These are phyloP conservation scores for Olyra latifolia DNA, from an alignment of 176 grass and related monocot species.

Conservation along the genomic window DNA sequence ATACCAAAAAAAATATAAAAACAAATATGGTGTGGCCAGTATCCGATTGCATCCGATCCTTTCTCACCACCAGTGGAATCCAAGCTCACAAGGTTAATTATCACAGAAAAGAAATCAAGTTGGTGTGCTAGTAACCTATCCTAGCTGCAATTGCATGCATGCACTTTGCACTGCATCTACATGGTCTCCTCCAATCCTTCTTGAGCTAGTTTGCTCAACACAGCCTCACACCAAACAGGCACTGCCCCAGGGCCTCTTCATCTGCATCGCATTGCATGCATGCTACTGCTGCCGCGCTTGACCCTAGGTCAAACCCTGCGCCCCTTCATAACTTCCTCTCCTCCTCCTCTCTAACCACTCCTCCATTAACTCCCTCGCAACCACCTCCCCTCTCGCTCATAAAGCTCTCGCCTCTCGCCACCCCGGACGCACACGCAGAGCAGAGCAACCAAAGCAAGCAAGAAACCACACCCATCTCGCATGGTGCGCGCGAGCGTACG, in stretches of 20 bases:
- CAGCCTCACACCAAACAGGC: conserved; percentile 40
- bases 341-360: conserved; percentile 2
- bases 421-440: background rate
- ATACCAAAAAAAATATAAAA: too few relatives aligned
- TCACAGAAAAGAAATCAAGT: too few relatives aligned
- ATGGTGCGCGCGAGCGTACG: background rate
- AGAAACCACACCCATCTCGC: conserved; percentile 34
- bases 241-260: background rate
- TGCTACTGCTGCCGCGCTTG: conserved; percentile 17
- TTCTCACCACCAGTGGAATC: too few relatives aligned
- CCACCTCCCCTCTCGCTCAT: conserved; percentile 36
- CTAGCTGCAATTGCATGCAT: background rate
- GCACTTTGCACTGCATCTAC: too few relatives aligned
- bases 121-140: background rate
- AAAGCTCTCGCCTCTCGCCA: conserved; percentile 39
- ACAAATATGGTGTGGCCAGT: too few relatives aligned
- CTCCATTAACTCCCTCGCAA: conserved; percentile 38
- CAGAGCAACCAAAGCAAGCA: background rate
- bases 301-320: conserved; percentile 42
- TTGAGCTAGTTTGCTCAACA: background rate
- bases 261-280: conserved; percentile 17
- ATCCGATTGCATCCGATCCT: too few relatives aligned
- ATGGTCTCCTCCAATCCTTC: background rate
- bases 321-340: conserved; percentile 23
- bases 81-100: too few relatives aligned